These are phyloP conservation scores for barley (Hordeum vulgare) DNA, from an alignment of 176 grass and related monocot genomes.

Conservation along the genomic window MorexV3_pseudomolecules_assembly NC_058522.1:11150605-11151104, in stretches of 20 bases:
- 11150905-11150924: constrained; percentile 65
- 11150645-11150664: constrained; percentile 25
- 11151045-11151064: background rate
- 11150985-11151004: constrained; percentile 51
- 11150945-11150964: constrained; percentile 79
- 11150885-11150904: constrained; percentile 50
- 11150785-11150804: constrained; percentile 35
- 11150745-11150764: background rate
- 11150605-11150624: constrained; percentile 38
- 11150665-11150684: constrained; percentile 75
- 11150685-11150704: constrained; percentile 83
- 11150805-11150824: constrained; percentile 32
- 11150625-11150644: constrained; percentile 30
- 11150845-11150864: constrained; percentile 42
- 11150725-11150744: background rate
- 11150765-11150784: background rate
- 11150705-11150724: constrained; percentile 66
- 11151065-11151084: background rate
- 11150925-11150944: constrained; percentile 57
- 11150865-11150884: constrained; percentile 35
- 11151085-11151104: background rate
- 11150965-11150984: constrained; percentile 38
- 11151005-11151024: background rate
- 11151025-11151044: background rate
- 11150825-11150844: background rate